phyloP scores from a whole-genome alignment of 768 basidiomycete species.

The Scleroderma bovista region DNA sequence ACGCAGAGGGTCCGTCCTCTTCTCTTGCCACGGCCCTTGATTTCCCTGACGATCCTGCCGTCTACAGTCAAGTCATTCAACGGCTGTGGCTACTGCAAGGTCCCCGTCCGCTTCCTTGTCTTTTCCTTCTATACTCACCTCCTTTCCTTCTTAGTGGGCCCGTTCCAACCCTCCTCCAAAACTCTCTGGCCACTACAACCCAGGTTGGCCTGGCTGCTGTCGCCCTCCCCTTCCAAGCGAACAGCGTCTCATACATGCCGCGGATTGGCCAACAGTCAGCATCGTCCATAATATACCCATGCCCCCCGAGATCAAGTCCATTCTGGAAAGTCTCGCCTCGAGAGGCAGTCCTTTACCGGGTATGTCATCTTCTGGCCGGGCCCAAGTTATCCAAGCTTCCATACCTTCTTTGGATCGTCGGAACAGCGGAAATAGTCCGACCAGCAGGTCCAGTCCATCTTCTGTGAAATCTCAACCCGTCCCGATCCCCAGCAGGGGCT shows the following conservation, averaged over 20 bases:
- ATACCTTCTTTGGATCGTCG: constrained; percentile 39
- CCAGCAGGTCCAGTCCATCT: constrained; percentile 23
- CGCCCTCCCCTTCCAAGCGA: constrained; percentile 62
- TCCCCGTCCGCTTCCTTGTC: constrained; percentile 25
- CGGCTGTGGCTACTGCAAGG: constrained; percentile 90
- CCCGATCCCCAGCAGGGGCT: constrained; percentile 37
- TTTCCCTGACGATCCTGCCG: constrained; percentile 3
- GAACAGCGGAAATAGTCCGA: constrained; percentile 35
- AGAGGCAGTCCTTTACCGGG: constrained; percentile 31
- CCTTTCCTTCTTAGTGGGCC: constrained; percentile 56
- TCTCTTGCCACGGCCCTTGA: constrained; percentile 12
- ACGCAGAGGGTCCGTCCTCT: constrained; percentile 71
- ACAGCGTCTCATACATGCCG: constrained; percentile 55
- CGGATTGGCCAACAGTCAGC: constrained; percentile 79
- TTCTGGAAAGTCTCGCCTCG: constrained; percentile 51
- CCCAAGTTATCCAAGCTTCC: constrained; percentile 24
- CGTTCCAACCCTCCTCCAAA: constrained; percentile 51
- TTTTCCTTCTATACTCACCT: constrained; percentile 21
- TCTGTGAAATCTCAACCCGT: constrained; percentile 36
- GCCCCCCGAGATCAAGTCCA: constrained; percentile 63
- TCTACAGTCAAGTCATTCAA: constrained; percentile 69
- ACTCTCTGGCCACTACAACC: constrained; percentile 55
- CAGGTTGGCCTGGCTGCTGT: constrained; percentile 88
- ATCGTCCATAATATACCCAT: constrained; percentile 69
- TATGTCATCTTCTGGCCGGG: constrained; percentile 28